These are phyloP conservation scores for Aureobasidium sp. DNA, from an alignment of 2,329 filamentous ascomycete genomes.

Conservation along the genomic window DNA sequence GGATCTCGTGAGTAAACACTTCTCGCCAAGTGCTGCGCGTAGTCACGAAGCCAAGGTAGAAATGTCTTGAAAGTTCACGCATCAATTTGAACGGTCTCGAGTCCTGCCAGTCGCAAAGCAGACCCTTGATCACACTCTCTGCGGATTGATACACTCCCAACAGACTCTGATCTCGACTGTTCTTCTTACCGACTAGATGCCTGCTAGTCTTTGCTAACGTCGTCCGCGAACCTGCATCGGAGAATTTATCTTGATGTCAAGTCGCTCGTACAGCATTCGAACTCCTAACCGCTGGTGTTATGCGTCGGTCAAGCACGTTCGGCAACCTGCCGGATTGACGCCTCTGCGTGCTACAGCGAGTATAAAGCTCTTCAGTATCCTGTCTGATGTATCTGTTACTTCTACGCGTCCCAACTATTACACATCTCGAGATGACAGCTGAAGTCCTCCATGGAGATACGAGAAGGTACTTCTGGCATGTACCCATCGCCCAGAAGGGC, in stretches of 20 bases:
- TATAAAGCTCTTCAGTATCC: neutral
- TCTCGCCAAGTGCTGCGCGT: conserved; percentile 1
- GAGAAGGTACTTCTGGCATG: neutral
- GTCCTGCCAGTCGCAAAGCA: neutral
- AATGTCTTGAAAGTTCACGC: neutral
- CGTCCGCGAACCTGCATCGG: neutral
- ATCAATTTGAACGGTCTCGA: neutral
- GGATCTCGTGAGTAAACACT: neutral
- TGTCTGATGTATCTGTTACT: neutral
- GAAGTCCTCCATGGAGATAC: no score
- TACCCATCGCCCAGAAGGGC: neutral
- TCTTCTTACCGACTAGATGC: neutral
- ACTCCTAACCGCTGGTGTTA: neutral
- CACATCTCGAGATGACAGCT: neutral
- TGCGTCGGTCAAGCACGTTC: neutral
- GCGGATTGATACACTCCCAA: neutral
- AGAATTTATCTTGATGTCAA: neutral
- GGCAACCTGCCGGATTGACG: conserved; percentile 7
- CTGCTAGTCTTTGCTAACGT: neutral
- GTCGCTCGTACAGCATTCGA: conserved; percentile 1
- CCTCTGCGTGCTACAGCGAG: neutral
- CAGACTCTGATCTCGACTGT: neutral
- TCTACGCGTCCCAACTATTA: neutral
- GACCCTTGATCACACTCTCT: neutral
- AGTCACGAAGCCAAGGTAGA: neutral